phyloP scores from a whole-genome alignment of 441 rosid species.

The Corymbia citriodora region DNA sequence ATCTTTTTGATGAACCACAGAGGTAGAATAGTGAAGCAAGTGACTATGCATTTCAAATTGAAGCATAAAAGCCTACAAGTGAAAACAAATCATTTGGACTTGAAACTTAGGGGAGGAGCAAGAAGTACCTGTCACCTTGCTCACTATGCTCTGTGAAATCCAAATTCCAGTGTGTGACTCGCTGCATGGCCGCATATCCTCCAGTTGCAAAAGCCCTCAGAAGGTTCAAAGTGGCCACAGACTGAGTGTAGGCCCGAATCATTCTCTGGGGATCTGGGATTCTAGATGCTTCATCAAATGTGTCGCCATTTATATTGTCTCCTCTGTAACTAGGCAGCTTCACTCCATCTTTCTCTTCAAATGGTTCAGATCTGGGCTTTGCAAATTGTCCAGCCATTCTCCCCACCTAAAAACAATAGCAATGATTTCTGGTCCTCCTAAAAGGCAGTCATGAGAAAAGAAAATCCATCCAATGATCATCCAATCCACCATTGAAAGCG shows the following conservation, averaged over 20 bases:
- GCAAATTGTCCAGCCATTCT: constrained; percentile 47
- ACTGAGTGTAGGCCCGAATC: constrained; percentile 53
- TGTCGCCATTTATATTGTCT: constrained; percentile 32
- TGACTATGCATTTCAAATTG: not conserved
- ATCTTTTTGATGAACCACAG: not conserved
- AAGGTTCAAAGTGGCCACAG: constrained; percentile 54
- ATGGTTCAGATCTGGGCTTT: constrained; percentile 46
- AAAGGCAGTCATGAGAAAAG: not conserved
- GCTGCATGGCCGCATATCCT: constrained; percentile 61
- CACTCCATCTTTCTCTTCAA: constrained; percentile 48
- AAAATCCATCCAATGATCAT: not conserved
- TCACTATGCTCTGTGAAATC: constrained; percentile 49
- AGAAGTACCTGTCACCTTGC: constrained; percentile 49
- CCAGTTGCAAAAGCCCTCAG: constrained; percentile 57
- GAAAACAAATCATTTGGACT: not conserved
- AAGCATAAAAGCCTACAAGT: not conserved
- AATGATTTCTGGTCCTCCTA: not conserved
- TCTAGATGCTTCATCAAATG: constrained; percentile 27
- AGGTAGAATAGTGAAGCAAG: not conserved
- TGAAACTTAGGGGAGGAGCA: not conserved
- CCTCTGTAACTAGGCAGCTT: constrained; percentile 41
- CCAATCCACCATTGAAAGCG: not conserved
- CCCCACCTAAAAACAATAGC: constrained; percentile 27
- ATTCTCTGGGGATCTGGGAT: constrained; percentile 50
- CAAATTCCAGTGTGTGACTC: constrained; percentile 58